Conservation (phyloP, 805 yeast species). For the Starmerella stigmatis region DNA sequence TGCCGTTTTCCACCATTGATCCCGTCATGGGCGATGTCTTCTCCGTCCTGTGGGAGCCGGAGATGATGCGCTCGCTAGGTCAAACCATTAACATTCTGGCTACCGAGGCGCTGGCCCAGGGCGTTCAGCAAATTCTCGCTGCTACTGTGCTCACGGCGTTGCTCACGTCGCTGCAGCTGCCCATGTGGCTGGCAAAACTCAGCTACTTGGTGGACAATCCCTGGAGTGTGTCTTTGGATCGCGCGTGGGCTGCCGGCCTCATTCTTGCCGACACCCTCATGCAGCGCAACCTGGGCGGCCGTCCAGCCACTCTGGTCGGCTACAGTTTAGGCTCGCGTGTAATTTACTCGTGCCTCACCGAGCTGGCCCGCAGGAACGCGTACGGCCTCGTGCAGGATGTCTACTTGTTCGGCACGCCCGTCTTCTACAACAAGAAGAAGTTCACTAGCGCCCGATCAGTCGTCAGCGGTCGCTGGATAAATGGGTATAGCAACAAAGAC, state of each 20-base stretch:
- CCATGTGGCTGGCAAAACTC: conserved; percentile 80
- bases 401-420: conserved; percentile 76
- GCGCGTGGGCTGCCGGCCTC: conserved; percentile 95
- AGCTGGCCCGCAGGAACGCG: conserved; percentile 75
- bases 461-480: conserved; percentile 80
- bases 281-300: conserved; percentile 75
- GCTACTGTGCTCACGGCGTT: conserved; percentile 79
- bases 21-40: conserved; percentile 96
- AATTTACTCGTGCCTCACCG: conserved; percentile 78
- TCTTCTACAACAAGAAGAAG: conserved; percentile 69
- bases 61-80: conserved; percentile 89
- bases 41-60: conserved; percentile 95
- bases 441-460: conserved; percentile 68
- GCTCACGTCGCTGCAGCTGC: conserved; percentile 87
- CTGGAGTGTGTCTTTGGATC: conserved; percentile 92
- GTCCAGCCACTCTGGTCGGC: conserved; percentile 88
- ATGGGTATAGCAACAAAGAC: conserved; percentile 84
- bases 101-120: conserved; percentile 82
- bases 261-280: conserved; percentile 84
- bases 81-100: conserved; percentile 91
- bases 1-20: conserved; percentile 92
- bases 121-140: conserved; percentile 90
- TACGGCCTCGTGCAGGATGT: conserved; percentile 85
- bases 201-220: conserved; percentile 90
- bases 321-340: conserved; percentile 89